Conservation (phyloP, 1,284 basidiomycete species). For the Naganishia cerealis region DNA sequence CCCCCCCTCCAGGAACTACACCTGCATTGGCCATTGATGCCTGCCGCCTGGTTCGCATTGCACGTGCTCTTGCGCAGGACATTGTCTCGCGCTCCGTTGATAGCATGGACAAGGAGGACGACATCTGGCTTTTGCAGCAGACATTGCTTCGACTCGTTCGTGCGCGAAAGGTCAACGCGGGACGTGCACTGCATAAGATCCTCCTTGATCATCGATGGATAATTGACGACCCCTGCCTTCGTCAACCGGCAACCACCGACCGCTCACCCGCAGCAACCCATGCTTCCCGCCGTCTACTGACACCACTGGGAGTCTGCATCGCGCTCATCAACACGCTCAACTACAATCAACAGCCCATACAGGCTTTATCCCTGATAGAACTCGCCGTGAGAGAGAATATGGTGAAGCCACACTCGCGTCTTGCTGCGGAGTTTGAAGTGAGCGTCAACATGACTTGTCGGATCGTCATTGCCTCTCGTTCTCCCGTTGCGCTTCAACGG, state of each 20-base stretch:
- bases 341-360: not conserved
- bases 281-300: not conserved
- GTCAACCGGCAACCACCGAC: not conserved
- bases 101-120: not conserved
- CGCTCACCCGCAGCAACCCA: not conserved
- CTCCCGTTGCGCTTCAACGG: not conserved
- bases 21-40: not conserved
- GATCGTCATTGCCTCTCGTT: constrained; percentile 3
- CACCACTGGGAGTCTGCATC: constrained; percentile 8
- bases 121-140: constrained; percentile 11
- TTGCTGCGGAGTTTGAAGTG: not conserved
- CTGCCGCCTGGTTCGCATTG: not conserved
- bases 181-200: constrained; percentile 1
- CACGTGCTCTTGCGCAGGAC: not conserved
- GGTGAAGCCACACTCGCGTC: constrained; percentile 14
- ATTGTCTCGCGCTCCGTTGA: not conserved
- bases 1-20: not conserved
- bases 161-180: not conserved
- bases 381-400: not conserved
- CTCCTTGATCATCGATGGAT: constrained; percentile 5
- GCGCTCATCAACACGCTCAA: constrained; percentile 20
- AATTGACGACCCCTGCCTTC: constrained; percentile 4
- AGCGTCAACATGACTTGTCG: constrained; percentile 5
- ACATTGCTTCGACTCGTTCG: not conserved
- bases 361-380: not conserved